phyloP scores from a whole-genome alignment of 495 filamentous ascomycete genomes.

The Penicillium mononematosum region DNA sequence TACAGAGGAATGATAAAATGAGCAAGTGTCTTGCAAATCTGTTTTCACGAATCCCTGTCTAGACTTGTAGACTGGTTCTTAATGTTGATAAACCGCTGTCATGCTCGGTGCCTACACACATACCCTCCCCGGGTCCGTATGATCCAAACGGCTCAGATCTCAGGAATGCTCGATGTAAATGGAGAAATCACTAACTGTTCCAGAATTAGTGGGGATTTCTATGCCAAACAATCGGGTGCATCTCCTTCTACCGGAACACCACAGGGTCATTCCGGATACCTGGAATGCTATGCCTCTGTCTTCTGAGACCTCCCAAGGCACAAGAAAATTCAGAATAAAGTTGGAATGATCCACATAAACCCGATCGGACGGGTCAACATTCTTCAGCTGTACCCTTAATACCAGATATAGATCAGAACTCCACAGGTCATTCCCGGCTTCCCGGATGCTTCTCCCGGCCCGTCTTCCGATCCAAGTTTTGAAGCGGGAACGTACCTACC shows the following conservation, averaged over 20 bases:
- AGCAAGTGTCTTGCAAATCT: not conserved
- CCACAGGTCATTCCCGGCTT: conserved; percentile 10
- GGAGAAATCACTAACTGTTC: not conserved
- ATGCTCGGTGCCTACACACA: not conserved
- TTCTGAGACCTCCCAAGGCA: not conserved
- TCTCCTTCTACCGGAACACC: not conserved
- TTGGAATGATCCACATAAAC: conserved; percentile 11
- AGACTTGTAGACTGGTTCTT: not conserved
- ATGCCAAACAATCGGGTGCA: not conserved
- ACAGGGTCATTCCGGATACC: not conserved
- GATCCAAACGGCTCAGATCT: not conserved
- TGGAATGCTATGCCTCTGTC: not conserved
- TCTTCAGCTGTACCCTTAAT: conserved; percentile 9
- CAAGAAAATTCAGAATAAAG: not conserved
- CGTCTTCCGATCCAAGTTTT: not conserved
- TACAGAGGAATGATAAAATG: not conserved
- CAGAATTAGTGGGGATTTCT: not conserved
- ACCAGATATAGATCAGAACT: not conserved
- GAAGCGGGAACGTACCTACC: not conserved
- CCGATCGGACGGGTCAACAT: conserved; percentile 26
- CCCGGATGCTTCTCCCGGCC: conserved; percentile 8
- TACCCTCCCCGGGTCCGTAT: not conserved
- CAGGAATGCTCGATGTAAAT: conserved; percentile 1
- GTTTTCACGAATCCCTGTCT: not conserved
- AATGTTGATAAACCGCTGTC: not conserved